Conservation (phyloP, 2,329 filamentous ascomycete species). For the Aspergillus ruber region DNA sequence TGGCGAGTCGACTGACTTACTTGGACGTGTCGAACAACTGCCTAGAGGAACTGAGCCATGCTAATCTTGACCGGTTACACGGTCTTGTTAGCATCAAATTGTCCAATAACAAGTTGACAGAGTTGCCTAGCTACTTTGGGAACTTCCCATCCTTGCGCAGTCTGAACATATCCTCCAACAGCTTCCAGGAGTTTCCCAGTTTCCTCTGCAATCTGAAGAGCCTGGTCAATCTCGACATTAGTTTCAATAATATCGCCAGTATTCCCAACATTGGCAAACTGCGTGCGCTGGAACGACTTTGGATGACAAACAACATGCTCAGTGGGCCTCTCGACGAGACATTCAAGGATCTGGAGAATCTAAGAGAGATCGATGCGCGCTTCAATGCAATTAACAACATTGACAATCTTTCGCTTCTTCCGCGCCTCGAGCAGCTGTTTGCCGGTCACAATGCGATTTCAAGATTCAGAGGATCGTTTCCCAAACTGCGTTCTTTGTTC, state of each 20-base stretch:
- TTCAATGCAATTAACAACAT: slow-evolving; percentile 89
- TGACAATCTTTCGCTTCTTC: slow-evolving; percentile 75
- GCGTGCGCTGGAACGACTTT: slow-evolving; percentile 74
- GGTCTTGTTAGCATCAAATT: slow-evolving; percentile 83
- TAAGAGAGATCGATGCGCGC: slow-evolving; percentile 89
- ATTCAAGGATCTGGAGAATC: slow-evolving; percentile 64
- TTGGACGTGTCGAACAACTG: slow-evolving; percentile 94
- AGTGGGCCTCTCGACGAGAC: slow-evolving; percentile 65
- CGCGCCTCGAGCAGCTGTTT: slow-evolving; percentile 78
- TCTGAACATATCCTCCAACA: slow-evolving; percentile 90
- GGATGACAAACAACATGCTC: slow-evolving; percentile 92
- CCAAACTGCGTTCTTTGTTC: slow-evolving; percentile 73
- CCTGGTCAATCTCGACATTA: slow-evolving; percentile 87
- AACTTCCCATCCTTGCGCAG: slow-evolving; percentile 72
- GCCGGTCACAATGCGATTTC: slow-evolving; percentile 91
- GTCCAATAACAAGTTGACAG: slow-evolving; percentile 82
- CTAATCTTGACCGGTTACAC: slow-evolving; percentile 67
- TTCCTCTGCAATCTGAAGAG: slow-evolving; percentile 78
- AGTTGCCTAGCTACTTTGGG: slow-evolving; percentile 74
- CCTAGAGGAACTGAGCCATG: slow-evolving; percentile 78
- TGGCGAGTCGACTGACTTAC: slow-evolving; percentile 75
- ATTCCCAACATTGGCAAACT: slow-evolving; percentile 76
- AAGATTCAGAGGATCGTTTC: slow-evolving; percentile 82
- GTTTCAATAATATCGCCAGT: slow-evolving; percentile 82
- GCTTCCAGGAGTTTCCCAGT: slow-evolving; percentile 73